Percentiles rank a stretch among this genome's conserved stretches.
phyloP scores from a whole-genome alignment of 1,139 yeast species.

The Maudiozyma humilis region DNA sequence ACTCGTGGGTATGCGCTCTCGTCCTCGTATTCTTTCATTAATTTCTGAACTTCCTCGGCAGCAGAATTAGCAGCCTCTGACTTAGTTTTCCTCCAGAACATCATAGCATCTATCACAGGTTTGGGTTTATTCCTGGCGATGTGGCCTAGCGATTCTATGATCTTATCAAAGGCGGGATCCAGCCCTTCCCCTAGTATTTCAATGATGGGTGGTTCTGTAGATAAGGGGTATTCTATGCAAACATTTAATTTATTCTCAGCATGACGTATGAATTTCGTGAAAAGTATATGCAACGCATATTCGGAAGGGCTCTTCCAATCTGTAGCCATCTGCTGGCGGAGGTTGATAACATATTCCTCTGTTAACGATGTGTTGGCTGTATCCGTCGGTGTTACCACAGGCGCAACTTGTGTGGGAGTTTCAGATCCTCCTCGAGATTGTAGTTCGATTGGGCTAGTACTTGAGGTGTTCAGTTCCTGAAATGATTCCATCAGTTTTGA shows the following conservation, averaged over 20 bases:
- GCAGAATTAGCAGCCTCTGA: constrained; percentile 80
- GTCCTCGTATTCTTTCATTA: constrained; percentile 27
- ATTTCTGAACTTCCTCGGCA: constrained; percentile 43
- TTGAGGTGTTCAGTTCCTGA: neutral
- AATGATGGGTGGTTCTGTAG: constrained; percentile 72
- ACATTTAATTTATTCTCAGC: constrained; percentile 79
- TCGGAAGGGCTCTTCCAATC: constrained; percentile 80
- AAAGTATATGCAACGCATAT: constrained; percentile 85
- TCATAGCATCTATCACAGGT: constrained; percentile 93
- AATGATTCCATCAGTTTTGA: neutral
- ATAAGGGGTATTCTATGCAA: constrained; percentile 61
- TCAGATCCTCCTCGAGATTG: neutral
- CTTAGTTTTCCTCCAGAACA: constrained; percentile 95
- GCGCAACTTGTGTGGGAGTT: neutral
- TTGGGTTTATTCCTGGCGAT: constrained; percentile 86
- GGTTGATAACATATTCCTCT: constrained; percentile 22
- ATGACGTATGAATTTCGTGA: constrained; percentile 89
- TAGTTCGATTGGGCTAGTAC: neutral
- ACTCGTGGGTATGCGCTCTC: constrained; percentile 12
- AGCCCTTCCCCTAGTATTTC: constrained; percentile 80
- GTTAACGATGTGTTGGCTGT: constrained; percentile 13
- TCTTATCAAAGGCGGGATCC: constrained; percentile 78
- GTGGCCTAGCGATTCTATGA: constrained; percentile 78
- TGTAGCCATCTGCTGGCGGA: constrained; percentile 46
- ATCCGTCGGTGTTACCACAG: constrained; percentile 11